Percentiles rank a stretch among this genome's conserved stretches.
Evolutionary conservation across 2,329 filamentous ascomycete genomes (phyloP).

Genomic region (Chrysosporium queenslandicum): DNA sequence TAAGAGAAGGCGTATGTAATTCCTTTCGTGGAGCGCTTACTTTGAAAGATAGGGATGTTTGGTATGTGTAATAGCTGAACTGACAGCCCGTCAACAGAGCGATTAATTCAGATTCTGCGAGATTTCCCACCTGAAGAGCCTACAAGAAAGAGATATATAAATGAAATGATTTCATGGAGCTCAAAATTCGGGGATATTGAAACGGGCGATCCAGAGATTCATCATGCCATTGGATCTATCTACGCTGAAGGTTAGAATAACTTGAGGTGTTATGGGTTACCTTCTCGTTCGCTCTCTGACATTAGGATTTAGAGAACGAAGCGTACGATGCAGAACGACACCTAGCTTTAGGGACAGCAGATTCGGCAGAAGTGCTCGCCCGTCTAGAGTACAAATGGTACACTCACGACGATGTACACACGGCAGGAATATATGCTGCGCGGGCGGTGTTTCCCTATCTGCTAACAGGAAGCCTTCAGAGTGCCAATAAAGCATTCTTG

Average conservation of each 20-base stretch:
- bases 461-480: slow-evolving; percentile 77
- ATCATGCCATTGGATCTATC: slow-evolving; percentile 78
- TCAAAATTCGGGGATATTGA: slow-evolving; percentile 75
- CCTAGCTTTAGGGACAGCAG: slow-evolving; percentile 75
- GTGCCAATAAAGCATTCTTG: slow-evolving; percentile 71
- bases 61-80: not conserved
- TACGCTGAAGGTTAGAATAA: slow-evolving; percentile 60
- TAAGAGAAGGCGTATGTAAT: slow-evolving; percentile 48
- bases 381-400: slow-evolving; percentile 93
- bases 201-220: slow-evolving; percentile 84
- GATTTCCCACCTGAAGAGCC: slow-evolving; percentile 77
- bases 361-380: slow-evolving; percentile 70
- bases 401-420: slow-evolving; percentile 74
- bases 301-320: slow-evolving; percentile 57
- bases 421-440: slow-evolving; percentile 73
- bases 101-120: slow-evolving; percentile 66
- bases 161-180: slow-evolving; percentile 81
- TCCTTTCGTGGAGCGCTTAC: not conserved
- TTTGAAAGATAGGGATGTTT: not conserved
- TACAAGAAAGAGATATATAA: slow-evolving; percentile 83
- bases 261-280: not conserved
- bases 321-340: slow-evolving; percentile 89
- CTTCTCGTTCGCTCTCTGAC: slow-evolving; percentile 5
- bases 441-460: slow-evolving; percentile 86
- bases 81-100: slow-evolving; percentile 30